Evolutionary conservation across 176 grass and related monocot genomes (phyloP).

Genomic region (Areca catechu): DNA sequence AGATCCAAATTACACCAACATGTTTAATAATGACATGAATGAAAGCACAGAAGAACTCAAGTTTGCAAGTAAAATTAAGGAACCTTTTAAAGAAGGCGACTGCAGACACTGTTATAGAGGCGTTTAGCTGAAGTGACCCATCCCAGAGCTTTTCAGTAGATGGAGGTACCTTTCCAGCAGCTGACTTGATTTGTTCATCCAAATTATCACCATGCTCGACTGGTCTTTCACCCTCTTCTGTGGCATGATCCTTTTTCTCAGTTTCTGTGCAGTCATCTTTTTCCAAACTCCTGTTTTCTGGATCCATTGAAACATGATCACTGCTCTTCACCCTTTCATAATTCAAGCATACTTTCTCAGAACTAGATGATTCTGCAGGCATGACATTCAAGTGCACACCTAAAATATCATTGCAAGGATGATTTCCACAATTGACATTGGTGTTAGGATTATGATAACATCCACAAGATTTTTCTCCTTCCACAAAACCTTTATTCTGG

Average conservation of each 20-base stretch:
- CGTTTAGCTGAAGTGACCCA: constrained; percentile 22
- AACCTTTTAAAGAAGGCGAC: constrained; percentile 30
- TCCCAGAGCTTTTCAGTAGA: constrained; percentile 22
- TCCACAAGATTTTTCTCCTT: too few species aligned
- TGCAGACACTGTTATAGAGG: constrained; percentile 12
- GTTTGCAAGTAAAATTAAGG: constrained; percentile 7
- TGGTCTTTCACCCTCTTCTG: neutral
- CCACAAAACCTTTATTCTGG: too few species aligned
- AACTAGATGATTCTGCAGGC: neutral
- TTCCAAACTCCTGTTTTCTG: neutral
- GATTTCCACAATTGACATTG: neutral
- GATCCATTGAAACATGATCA: neutral
- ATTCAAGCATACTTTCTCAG: neutral
- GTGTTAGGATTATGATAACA: too few species aligned
- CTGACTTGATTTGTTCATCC: constrained; percentile 17
- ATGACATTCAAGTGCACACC: neutral
- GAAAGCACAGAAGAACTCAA: too few species aligned
- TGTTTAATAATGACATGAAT: too few species aligned
- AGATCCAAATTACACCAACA: too few species aligned
- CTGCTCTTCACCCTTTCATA: neutral
- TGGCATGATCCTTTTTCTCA: neutral
- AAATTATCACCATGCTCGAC: neutral
- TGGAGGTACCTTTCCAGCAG: constrained; percentile 7
- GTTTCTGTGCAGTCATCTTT: neutral
- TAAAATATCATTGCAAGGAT: neutral